Evolutionary conservation across 441 rosid genomes (phyloP).

Genomic region (Lagerstroemia fauriei): DNA sequence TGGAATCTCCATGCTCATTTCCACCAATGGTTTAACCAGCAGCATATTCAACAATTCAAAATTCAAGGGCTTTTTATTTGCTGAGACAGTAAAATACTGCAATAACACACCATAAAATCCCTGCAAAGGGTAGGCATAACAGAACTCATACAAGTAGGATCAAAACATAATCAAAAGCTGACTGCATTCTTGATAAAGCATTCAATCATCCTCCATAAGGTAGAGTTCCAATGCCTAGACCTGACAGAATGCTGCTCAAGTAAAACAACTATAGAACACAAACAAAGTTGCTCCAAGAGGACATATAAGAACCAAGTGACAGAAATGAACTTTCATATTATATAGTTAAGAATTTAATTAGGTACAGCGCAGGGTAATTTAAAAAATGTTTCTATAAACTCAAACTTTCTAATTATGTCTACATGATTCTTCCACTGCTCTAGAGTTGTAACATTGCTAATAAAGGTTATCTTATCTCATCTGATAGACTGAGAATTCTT

Average conservation of each 20-base stretch:
- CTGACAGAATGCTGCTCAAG: not conserved
- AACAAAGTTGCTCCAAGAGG: not conserved
- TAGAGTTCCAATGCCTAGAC: not conserved
- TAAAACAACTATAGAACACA: not conserved
- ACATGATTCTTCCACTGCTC: not conserved
- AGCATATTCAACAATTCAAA: constrained; percentile 72
- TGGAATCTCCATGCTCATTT: constrained; percentile 83
- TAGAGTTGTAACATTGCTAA: not conserved
- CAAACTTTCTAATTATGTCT: not conserved
- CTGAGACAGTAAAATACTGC: constrained; percentile 82
- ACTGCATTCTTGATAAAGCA: not conserved
- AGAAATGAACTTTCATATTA: not conserved
- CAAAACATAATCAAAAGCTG: too few species aligned
- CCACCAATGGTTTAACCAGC: constrained; percentile 80
- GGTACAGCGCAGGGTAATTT: not conserved
- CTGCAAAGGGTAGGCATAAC: constrained; percentile 41
- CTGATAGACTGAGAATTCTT: not conserved
- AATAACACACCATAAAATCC: constrained; percentile 80
- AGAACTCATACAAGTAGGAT: not conserved
- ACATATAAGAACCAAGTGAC: not conserved
- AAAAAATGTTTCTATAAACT: not conserved
- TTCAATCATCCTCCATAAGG: not conserved
- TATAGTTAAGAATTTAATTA: not conserved
- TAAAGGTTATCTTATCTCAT: not conserved
- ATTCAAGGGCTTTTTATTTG: constrained; percentile 69